phyloP scores from a whole-genome alignment of 768 basidiomycete species.

The Lactifluus pinguis region DNA sequence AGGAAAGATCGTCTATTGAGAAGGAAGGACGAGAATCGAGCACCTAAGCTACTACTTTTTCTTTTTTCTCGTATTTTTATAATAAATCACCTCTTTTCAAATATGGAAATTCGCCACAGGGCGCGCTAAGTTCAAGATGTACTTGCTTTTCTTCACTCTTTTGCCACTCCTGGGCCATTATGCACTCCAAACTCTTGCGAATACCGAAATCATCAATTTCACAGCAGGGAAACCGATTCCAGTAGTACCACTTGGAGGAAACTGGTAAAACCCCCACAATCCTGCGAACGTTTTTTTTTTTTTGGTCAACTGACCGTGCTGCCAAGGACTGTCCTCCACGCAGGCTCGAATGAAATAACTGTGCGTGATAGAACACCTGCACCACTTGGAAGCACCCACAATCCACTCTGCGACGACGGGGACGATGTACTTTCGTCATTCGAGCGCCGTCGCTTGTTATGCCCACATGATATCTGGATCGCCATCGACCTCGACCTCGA shows the following conservation, averaged over 20 bases:
- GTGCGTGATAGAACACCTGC: constrained; percentile 36
- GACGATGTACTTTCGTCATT: constrained; percentile 12
- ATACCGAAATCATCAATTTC: constrained; percentile 64
- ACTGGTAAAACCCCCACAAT: constrained; percentile 20
- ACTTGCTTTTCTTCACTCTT: background rate
- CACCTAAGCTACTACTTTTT: no score
- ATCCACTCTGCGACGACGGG: constrained; percentile 30
- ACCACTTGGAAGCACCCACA: constrained; percentile 18
- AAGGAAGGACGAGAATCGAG: background rate
- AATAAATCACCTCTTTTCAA: background rate
- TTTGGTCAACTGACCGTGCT: background rate
- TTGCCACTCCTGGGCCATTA: background rate
- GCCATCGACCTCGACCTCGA: constrained; percentile 27
- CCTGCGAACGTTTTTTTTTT: no score
- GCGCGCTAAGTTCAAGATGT: background rate
- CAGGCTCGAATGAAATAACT: constrained; percentile 32
- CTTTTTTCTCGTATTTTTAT: background rate
- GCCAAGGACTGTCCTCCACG: constrained; percentile 20
- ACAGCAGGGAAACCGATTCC: constrained; percentile 24
- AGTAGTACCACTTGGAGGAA: constrained; percentile 19
- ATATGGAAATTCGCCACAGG: background rate
- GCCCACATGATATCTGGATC: constrained; percentile 26
- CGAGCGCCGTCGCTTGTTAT: background rate
- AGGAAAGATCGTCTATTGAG: background rate
- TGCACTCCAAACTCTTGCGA: constrained; percentile 27